Conservation (phyloP, 2,329 filamentous ascomycete genomes). For the Sporothrix sp. region DNA sequence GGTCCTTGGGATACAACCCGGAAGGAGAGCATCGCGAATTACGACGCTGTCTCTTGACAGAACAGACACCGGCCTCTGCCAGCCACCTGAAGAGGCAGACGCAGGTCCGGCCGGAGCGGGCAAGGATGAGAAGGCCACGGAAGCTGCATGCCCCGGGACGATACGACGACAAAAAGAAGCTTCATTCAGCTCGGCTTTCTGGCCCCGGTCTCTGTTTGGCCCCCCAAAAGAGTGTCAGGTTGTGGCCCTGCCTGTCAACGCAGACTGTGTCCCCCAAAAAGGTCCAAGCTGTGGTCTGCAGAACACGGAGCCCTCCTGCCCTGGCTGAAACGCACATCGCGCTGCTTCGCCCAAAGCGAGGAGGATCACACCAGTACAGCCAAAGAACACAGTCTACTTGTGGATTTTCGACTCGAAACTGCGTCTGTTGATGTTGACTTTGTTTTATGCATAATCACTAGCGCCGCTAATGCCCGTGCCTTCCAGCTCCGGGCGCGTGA, state of each 20-base stretch:
- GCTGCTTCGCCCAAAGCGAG: neutral
- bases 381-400: no score
- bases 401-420: no score
- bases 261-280: neutral
- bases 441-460: neutral
- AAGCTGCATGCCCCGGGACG: neutral
- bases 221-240: neutral
- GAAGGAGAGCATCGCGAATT: no score
- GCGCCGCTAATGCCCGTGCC: neutral
- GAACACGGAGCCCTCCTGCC: slow-evolving; percentile 16
- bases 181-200: neutral
- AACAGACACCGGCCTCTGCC: neutral
- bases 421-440: no score
- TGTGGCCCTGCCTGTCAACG: neutral
- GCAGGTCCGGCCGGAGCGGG: no score
- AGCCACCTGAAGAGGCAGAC: no score
- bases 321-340: slow-evolving; percentile 19
- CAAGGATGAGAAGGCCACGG: no score
- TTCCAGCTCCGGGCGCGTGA: neutral
- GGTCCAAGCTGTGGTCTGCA: slow-evolving; percentile 16
- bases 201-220: neutral
- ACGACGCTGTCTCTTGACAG: no score
- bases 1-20: no score
- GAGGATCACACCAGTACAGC: no score
- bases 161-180: neutral